Percentiles rank a stretch among this genome's conserved stretches.
Conservation (phyloP, 139 green algal genomes). For the Coccomyxa sp. region DNA sequence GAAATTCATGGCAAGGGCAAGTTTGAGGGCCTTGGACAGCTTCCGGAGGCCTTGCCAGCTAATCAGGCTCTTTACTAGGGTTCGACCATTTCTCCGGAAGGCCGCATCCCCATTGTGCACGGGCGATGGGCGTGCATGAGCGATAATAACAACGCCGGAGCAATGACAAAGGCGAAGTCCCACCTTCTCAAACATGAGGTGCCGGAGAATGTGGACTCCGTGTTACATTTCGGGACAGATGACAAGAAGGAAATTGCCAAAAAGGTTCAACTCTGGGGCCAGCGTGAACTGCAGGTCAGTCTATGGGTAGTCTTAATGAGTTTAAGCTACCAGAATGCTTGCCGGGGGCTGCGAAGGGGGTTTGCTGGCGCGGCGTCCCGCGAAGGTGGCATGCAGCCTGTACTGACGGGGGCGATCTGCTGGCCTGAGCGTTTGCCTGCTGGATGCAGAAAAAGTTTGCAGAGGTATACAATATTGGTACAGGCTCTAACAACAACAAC, state of each 20-base stretch:
- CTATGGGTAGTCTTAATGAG: background rate
- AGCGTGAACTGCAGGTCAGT: conserved; percentile 33
- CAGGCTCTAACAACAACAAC: conserved; percentile 44
- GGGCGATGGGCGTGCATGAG: too few relatives aligned
- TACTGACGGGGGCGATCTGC: background rate
- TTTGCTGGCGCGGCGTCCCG: too few relatives aligned
- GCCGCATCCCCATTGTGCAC: too few relatives aligned
- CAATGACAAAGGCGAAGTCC: too few relatives aligned
- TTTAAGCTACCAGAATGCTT: background rate
- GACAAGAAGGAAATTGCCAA: conserved; percentile 30
- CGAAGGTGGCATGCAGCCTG: too few relatives aligned
- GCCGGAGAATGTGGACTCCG: background rate
- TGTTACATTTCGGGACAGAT: background rate
- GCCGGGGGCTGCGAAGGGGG: too few relatives aligned
- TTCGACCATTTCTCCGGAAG: too few relatives aligned
- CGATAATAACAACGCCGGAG: too few relatives aligned
- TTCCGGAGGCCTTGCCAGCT: too few relatives aligned
- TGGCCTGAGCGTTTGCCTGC: background rate
- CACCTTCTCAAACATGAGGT: background rate
- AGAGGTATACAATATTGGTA: conserved; percentile 25
- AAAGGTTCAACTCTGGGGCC: conserved; percentile 34
- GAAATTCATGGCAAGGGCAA: too few relatives aligned
- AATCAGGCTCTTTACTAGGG: too few relatives aligned
- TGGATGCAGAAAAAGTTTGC: background rate
- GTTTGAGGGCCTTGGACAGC: too few relatives aligned